Percentiles rank a stretch among this genome's conserved stretches.
Evolutionary conservation across 768 basidiomycete genomes (phyloP).

Genomic region (Tulasnella sp.): DNA sequence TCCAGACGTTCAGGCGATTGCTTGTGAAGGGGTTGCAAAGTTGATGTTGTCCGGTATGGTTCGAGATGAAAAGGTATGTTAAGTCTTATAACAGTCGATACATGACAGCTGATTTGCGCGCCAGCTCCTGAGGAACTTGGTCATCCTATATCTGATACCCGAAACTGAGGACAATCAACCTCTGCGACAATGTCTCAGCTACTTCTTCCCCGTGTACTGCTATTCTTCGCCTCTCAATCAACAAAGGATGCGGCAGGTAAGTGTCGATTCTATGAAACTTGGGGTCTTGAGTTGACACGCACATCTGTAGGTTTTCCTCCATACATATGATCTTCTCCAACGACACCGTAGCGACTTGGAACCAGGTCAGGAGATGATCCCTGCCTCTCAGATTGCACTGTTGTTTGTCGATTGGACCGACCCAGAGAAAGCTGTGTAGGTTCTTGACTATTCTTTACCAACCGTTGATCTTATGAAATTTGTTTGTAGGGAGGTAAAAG

Average conservation of each 20-base stretch:
- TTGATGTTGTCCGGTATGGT: conserved; percentile 67
- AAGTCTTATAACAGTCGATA: not conserved
- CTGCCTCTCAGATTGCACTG: conserved; percentile 25
- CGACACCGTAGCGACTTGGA: conserved; percentile 26
- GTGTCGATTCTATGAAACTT: conserved; percentile 24
- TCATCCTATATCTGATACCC: conserved; percentile 61
- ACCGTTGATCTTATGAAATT: not conserved
- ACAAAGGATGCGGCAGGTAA: conserved; percentile 49
- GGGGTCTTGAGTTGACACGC: conserved; percentile 19
- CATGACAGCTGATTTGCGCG: not conserved
- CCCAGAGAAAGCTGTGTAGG: conserved; percentile 26
- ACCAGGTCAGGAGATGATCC: conserved; percentile 24
- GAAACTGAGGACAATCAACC: conserved; percentile 69
- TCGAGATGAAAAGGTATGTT: conserved; percentile 51
- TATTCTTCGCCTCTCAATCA: conserved; percentile 70
- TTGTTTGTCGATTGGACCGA: conserved; percentile 33
- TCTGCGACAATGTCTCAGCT: conserved; percentile 71
- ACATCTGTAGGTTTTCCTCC: conserved; percentile 28
- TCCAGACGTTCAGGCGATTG: conserved; percentile 49
- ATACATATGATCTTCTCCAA: conserved; percentile 26
- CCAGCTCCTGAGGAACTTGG: conserved; percentile 38
- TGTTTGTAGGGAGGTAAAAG: conserved; percentile 21
- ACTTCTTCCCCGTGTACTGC: conserved; percentile 78
- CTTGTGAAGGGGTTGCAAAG: conserved; percentile 76
- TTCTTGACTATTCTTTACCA: conserved; percentile 27